Base-by-base conservation (phyloP, 1,284 basidiomycete genomes). In the Tylopilus sp. region DNA sequence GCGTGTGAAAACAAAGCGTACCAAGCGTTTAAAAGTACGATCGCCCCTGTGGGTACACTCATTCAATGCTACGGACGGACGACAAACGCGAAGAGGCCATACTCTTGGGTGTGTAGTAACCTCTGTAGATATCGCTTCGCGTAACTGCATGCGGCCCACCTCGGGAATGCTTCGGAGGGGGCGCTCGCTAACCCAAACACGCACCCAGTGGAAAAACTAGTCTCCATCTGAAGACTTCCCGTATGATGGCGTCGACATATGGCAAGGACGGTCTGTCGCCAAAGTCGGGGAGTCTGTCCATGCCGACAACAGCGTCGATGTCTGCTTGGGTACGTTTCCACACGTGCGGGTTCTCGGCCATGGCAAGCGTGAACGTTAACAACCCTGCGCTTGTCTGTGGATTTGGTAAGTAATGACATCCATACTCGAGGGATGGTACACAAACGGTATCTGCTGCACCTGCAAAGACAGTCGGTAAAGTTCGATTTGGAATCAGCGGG, bases 261-360 rank as follows among this genome's bases (percentile, higher is more conserved):
- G 71, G 69, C 26, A 77, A 55, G 0, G 49, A 48, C 0, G 56
- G 46, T 28, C 67, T 55, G 44, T 77, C 75, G 2, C 59, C 56
- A 25, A 73, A 71, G 0, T 58, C 64, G 0, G 75, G 75, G 0
- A 77, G 58, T 13, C 71, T 56, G 6, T 66, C 63, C 0, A 31
- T 39, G 0, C 72, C 72, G n/a, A 73, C 42, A 6, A 73, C 62
- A 0, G 52, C 38, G 43, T 74, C 72, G 6, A 75, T 58, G 37
- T 74, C 70, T 12, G 52, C 57, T 37, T 74, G 73, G 0, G 69
- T 67, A 6, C 54, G 56, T 38, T 52, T 52, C 50, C 63, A 66
- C 2, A 61, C 58, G 0, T 63, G 57, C 0, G 68, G 67, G 28
- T 69, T 50, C n/a, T 64, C 42, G 3, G 63, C 54, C 68, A 72